Percentiles rank a stretch among this genome's conserved stretches.
phyloP scores from a whole-genome alignment of 2,329 filamentous ascomycete genomes.

The Hirsutella minnesotensis region DNA sequence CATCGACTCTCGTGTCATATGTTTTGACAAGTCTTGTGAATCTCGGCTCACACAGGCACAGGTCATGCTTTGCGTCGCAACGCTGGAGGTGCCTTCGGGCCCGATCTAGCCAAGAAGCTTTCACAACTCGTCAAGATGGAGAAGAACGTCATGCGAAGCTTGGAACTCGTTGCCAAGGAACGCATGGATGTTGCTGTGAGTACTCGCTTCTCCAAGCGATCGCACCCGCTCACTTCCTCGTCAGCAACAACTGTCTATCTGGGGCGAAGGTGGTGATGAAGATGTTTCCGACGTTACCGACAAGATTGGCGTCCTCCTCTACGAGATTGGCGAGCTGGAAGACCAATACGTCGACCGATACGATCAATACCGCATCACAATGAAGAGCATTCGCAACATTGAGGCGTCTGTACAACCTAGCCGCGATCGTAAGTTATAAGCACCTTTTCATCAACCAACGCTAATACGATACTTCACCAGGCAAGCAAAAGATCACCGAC shows the following conservation, averaged over 20 bases:
- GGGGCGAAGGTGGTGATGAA: conserved; percentile 91
- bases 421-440: conserved; percentile 64
- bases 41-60: conserved; percentile 13
- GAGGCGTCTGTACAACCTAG: conserved; percentile 97
- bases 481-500: conserved; percentile 98
- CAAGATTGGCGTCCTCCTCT: conserved; percentile 94
- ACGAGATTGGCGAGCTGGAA: conserved; percentile 96
- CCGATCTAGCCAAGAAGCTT: conserved; percentile 94
- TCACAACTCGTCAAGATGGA: conserved; percentile 99
- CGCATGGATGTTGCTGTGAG: conserved; percentile 96
- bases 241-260: conserved; percentile 96
- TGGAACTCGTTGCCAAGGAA: conserved; percentile 90
- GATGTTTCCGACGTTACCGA: conserved; percentile 98
- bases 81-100: conserved; percentile 63
- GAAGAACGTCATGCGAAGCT: conserved; percentile 98
- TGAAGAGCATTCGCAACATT: conserved; percentile 99
- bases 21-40: neutral
- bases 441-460: neutral
- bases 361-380: conserved; percentile 97
- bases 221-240: neutral
- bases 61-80: conserved; percentile 61
- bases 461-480: conserved; percentile 30
- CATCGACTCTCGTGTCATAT: neutral
- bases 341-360: conserved; percentile 98
- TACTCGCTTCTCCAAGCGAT: conserved; percentile 9